Conservation (phyloP, 352 stramenopile species). For the Peronosclerospora sorghi region DNA sequence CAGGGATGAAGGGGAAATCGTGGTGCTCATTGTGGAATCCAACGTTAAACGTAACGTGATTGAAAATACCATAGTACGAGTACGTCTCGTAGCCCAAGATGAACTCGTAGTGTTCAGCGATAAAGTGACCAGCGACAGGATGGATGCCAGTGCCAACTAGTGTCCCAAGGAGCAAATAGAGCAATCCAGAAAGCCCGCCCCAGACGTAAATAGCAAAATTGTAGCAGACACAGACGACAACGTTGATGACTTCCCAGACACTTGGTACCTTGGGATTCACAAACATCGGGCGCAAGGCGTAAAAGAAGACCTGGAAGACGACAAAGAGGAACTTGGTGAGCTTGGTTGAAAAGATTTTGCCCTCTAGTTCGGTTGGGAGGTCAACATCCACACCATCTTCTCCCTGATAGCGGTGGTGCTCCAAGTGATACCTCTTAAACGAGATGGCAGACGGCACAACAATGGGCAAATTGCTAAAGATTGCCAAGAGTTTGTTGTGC, state of each 20-base stretch:
- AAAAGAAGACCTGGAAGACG: slow-evolving; percentile 89
- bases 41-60: slow-evolving; percentile 96
- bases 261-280: slow-evolving; percentile 85
- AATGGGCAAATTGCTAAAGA: slow-evolving; percentile 91
- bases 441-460: slow-evolving; percentile 85
- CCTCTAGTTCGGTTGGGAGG: slow-evolving; percentile 87
- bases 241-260: slow-evolving; percentile 86
- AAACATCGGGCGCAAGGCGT: slow-evolving; percentile 87
- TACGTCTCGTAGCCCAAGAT: slow-evolving; percentile 93
- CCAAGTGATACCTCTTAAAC: slow-evolving; percentile 96
- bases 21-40: slow-evolving; percentile 98
- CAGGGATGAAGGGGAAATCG: slow-evolving; percentile 91
- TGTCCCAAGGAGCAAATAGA: slow-evolving; percentile 89
- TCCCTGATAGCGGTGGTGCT: slow-evolving; percentile 95
- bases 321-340: slow-evolving; percentile 88
- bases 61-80: slow-evolving; percentile 96
- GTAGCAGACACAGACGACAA: slow-evolving; percentile 69
- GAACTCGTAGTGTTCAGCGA: slow-evolving; percentile 96
- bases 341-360: slow-evolving; percentile 80
- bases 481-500: slow-evolving; percentile 85
- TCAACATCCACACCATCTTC: slow-evolving; percentile 91
- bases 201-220: slow-evolving; percentile 71
- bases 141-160: slow-evolving; percentile 89
- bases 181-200: slow-evolving; percentile 71
- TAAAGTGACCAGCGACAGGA: slow-evolving; percentile 94